Evolutionary conservation across 441 rosid species (phyloP), one percentile per base, ranked within the genome.

Genomic region (Geranium incanum): DNA sequence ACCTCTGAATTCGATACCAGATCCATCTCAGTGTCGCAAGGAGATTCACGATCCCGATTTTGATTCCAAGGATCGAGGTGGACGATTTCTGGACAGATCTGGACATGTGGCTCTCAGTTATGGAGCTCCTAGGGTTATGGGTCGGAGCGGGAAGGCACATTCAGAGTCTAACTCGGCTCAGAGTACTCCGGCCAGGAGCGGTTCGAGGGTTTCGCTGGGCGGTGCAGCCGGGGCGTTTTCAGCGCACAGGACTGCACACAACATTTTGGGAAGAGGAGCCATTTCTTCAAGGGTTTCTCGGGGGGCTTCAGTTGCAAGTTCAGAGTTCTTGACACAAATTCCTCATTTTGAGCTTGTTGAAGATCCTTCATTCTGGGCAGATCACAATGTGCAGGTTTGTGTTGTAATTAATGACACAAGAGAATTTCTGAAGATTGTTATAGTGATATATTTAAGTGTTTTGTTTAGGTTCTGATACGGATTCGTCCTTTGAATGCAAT

Each of bases 361-460:
- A 69, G 92, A 95, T 78, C 97, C 98, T 23, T 88, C 98, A 0
- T 95, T 95, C 82, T 95, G 99, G 99, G 87, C 91, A 95, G 98
- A 95, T 76, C 98, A 95, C 76, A 95, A 88, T 79, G 96, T 95
- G 75, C 99, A 95, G 99, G 99, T 92, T 82, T 11, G 16, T 11
- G n/a, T n/a, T 13, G 12, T 23, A 23, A 9, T 21, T 3, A 12
- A 21, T 62, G 13, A 50, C 33, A 28, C 33, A 28, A 28, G 33
- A 28, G 33, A 2, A 12, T 45, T n/a, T 60, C 65, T 60, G 33
- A 4, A 15, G 6, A 50, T 13, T 16, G n/a, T 70, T 57, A 5
- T 33, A 0, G 55, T 13, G 39, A 18, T 50, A 18, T 38, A 60
- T 71, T 28, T 19, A 23, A 41, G 65, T 36, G 41, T 69, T 59